Evolutionary conservation across 2,329 filamentous ascomycete species (phyloP).

Genomic region (Hortaea werneckii): DNA sequence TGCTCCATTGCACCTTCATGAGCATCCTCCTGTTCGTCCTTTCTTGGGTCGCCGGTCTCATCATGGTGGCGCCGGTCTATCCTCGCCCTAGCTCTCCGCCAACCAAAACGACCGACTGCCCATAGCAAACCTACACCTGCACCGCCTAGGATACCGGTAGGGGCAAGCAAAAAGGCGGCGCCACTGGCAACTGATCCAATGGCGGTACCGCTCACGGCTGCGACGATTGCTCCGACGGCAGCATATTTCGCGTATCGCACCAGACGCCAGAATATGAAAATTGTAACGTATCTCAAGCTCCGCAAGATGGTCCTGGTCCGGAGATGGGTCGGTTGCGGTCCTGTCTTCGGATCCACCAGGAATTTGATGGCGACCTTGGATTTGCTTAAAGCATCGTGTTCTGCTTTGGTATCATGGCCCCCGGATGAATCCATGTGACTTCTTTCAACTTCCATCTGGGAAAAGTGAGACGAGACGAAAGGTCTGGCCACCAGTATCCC

Average conservation of each 20-base stretch:
- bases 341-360: conserved; percentile 26
- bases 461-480: no score
- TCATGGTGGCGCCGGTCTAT: conserved; percentile 16
- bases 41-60: conserved; percentile 12
- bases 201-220: conserved; percentile 29
- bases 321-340: conserved; percentile 22
- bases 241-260: conserved; percentile 36
- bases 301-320: conserved; percentile 32
- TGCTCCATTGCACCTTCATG: conserved; percentile 6
- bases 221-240: conserved; percentile 30
- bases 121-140: conserved; percentile 28
- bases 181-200: conserved; percentile 29
- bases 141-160: conserved; percentile 31
- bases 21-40: conserved; percentile 17
- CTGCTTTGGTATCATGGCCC: no score
- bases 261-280: conserved; percentile 34
- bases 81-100: conserved; percentile 24
- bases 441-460: no score
- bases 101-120: conserved; percentile 30
- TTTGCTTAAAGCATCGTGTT: conserved; percentile 1
- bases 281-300: conserved; percentile 27
- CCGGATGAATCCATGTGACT: no score
- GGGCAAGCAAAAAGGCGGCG: conserved; percentile 32
- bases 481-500: no score
- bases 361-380: conserved; percentile 26